Evolutionary conservation across 1,139 yeast genomes (phyloP).

Genomic region (Pichia sp.): DNA sequence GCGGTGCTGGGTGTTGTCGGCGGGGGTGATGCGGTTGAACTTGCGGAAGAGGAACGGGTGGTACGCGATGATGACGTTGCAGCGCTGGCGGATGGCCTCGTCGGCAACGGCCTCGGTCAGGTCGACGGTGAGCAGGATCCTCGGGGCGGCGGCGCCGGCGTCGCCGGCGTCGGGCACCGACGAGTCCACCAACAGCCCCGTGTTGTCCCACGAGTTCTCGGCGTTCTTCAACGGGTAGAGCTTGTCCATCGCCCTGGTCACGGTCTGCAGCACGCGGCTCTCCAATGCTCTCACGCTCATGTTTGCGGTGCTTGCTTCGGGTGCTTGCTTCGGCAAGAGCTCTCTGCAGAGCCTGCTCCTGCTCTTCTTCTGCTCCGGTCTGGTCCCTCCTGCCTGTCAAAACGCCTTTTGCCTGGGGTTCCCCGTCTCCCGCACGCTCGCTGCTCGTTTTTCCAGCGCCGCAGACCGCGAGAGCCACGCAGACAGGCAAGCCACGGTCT

Average conservation of each 20-base stretch:
- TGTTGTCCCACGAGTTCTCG: constrained; percentile 89
- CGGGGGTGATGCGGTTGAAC: constrained; percentile 61
- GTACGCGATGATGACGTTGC: constrained; percentile 71
- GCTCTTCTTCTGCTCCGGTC: background rate
- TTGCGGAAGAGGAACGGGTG: constrained; percentile 95
- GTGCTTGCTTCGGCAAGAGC: too few species aligned
- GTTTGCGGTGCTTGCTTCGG: too few species aligned
- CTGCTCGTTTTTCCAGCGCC: background rate
- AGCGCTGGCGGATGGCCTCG: constrained; percentile 62
- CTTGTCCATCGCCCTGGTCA: constrained; percentile 34
- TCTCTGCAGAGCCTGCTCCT: background rate
- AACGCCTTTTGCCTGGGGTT: background rate
- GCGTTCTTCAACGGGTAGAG: constrained; percentile 45
- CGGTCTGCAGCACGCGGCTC: constrained; percentile 1
- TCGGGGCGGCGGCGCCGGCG: constrained; percentile 25
- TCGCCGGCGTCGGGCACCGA: constrained; percentile 30
- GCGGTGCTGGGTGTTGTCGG: constrained; percentile 68
- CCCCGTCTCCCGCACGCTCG: background rate
- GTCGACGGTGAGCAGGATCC: constrained; percentile 74
- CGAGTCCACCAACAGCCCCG: constrained; percentile 74
- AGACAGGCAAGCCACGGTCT: background rate
- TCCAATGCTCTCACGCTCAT: constrained; percentile 5
- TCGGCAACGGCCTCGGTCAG: constrained; percentile 78
- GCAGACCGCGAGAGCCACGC: background rate
- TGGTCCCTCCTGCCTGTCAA: background rate